A percentile compares a stretch with the other conserved stretches of the same genome.
These are phyloP conservation scores for Blastobotrys malaysiensis DNA, from an alignment of 1,139 yeast genomes.

Conservation along the genomic window DNA sequence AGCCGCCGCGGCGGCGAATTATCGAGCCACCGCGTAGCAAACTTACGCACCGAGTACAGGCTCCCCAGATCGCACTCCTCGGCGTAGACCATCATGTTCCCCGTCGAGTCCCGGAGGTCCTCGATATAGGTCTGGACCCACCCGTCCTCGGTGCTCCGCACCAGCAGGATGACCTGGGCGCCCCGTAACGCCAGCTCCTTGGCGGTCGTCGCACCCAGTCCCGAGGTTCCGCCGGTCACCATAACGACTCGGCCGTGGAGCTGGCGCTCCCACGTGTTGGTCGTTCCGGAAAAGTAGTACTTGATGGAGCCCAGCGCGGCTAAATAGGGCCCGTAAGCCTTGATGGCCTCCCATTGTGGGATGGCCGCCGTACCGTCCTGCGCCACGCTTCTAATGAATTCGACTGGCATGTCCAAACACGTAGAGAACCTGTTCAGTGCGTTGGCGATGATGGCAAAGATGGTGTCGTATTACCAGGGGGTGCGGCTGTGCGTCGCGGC, in stretches of 20 bases:
- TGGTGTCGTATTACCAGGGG: neutral
- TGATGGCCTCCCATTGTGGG: constrained; percentile 65
- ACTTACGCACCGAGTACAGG: constrained; percentile 71
- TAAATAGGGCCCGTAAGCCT: constrained; percentile 48
- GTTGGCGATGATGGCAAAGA: no score
- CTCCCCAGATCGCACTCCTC: constrained; percentile 81
- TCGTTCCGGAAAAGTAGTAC: constrained; percentile 68
- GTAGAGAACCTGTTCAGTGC: no score
- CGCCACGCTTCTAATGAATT: constrained; percentile 60
- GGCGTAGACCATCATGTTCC: constrained; percentile 73
- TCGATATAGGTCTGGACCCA: constrained; percentile 80
- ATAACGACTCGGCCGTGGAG: constrained; percentile 86
- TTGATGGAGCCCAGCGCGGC: constrained; percentile 49
- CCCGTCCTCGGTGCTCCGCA: constrained; percentile 49
- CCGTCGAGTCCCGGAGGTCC: constrained; percentile 64
- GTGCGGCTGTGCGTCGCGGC: neutral
- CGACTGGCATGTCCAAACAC: constrained; percentile 97
- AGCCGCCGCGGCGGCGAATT: constrained; percentile 84
- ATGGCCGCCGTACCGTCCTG: constrained; percentile 67
- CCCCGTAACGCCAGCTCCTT: constrained; percentile 72
- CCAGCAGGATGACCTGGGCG: constrained; percentile 78
- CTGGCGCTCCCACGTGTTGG: constrained; percentile 87
- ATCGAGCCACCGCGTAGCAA: constrained; percentile 93
- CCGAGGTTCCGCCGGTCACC: constrained; percentile 82
- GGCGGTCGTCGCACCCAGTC: constrained; percentile 75